phyloP scores from a whole-genome alignment of 306 rosid genomes.

The Luffa aegyptiaca region DNA sequence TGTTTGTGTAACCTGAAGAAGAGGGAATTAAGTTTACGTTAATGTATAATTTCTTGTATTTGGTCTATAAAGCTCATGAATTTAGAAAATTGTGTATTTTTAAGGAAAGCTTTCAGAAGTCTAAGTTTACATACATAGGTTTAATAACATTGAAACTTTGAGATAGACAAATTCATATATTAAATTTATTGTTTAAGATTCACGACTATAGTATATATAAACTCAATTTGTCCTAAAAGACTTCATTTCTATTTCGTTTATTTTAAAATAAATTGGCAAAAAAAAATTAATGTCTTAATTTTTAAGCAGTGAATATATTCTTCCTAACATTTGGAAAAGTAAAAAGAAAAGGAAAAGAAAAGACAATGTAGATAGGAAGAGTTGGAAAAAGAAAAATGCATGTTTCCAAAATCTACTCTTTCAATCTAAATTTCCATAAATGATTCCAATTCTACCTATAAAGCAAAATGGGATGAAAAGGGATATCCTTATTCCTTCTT shows the following conservation, averaged over 20 bases:
- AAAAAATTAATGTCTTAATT: background rate
- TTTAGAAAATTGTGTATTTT: too few relatives aligned
- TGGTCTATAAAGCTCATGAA: background rate
- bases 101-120: too few relatives aligned
- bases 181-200: background rate
- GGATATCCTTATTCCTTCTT: background rate
- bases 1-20: too few relatives aligned
- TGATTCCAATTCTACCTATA: background rate
- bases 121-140: background rate
- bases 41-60: background rate
- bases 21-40: too few relatives aligned
- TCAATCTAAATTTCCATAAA: background rate
- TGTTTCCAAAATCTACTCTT: background rate
- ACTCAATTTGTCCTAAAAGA: background rate
- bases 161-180: background rate
- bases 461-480: background rate
- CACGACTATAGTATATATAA: background rate
- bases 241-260: background rate
- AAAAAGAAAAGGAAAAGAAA: background rate
- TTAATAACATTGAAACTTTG: background rate
- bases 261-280: background rate
- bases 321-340: background rate
- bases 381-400: background rate
- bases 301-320: background rate
- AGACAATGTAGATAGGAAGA: background rate